A percentile compares a stretch with the other conserved stretches of the same genome.
phyloP scores from a whole-genome alignment of 202 grass and related monocot species.

The Panicum virgatum region DNA sequence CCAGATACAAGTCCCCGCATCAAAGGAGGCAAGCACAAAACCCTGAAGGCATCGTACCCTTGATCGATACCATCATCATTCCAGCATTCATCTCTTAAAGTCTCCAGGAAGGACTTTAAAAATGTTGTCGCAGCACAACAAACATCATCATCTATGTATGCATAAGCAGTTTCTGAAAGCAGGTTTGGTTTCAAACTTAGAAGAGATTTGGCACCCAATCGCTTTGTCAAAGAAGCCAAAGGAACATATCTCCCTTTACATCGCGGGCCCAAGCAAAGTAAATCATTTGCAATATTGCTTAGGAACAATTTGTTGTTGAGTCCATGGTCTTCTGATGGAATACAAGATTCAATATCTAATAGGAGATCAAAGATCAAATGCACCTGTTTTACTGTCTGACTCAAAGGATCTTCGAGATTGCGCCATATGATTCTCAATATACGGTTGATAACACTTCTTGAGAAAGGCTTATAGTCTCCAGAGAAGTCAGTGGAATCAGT shows the following conservation, averaged over 20 bases:
- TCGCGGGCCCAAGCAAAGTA: slow-evolving; percentile 69
- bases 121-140: slow-evolving; percentile 90
- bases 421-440: slow-evolving; percentile 93
- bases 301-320: slow-evolving; percentile 52
- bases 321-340: slow-evolving; percentile 55
- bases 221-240: slow-evolving; percentile 88
- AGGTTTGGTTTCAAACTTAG: slow-evolving; percentile 72
- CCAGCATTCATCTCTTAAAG: slow-evolving; percentile 90
- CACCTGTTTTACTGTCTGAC: slow-evolving; percentile 96
- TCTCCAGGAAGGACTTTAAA: slow-evolving; percentile 88
- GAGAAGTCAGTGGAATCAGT: slow-evolving; percentile 64
- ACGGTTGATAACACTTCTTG: slow-evolving; percentile 51
- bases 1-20: slow-evolving; percentile 78
- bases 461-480: slow-evolving; percentile 65
- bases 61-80: slow-evolving; percentile 73
- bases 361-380: slow-evolving; percentile 98
- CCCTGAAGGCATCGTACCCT: slow-evolving; percentile 80
- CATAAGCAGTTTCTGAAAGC: slow-evolving; percentile 80
- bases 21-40: slow-evolving; percentile 76
- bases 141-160: slow-evolving; percentile 88
- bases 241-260: slow-evolving; percentile 96
- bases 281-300: slow-evolving; percentile 69
- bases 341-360: slow-evolving; percentile 76
- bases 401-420: slow-evolving; percentile 97
- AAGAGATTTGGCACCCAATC: slow-evolving; percentile 85